Conservation (phyloP, 805 yeast species). For the Candida methanosorbosa region DNA sequence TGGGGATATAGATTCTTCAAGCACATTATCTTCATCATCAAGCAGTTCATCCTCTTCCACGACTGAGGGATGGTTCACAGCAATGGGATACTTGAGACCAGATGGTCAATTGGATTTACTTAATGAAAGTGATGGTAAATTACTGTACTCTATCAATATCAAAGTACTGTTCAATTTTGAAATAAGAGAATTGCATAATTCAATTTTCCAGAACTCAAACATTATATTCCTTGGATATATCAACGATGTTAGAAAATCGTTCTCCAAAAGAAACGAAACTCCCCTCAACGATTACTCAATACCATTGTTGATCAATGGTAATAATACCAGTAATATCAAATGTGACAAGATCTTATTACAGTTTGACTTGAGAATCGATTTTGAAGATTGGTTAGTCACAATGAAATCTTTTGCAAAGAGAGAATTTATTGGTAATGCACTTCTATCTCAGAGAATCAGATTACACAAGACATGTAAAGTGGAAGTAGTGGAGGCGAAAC, state of each 20-base stretch:
- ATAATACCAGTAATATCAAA: neutral
- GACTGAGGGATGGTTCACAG: slow-evolving; percentile 58
- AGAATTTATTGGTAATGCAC: slow-evolving; percentile 31
- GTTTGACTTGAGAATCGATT: slow-evolving; percentile 59
- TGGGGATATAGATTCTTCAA: slow-evolving; percentile 6
- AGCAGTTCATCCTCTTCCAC: neutral
- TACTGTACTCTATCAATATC: slow-evolving; percentile 51
- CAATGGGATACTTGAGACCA: slow-evolving; percentile 61
- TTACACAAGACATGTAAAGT: slow-evolving; percentile 44
- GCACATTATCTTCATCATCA: slow-evolving; percentile 2
- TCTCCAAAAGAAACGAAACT: slow-evolving; percentile 20
- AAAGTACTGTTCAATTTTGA: slow-evolving; percentile 47
- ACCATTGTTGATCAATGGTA: neutral
- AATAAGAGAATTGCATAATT: slow-evolving; percentile 53
- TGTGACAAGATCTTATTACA: slow-evolving; percentile 38
- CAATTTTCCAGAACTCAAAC: slow-evolving; percentile 52
- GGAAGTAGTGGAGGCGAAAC: slow-evolving; percentile 59
- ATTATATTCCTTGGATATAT: slow-evolving; percentile 51
- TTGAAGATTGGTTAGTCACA: slow-evolving; percentile 73
- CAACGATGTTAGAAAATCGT: slow-evolving; percentile 40
- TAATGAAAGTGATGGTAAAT: slow-evolving; percentile 54
- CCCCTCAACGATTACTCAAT: slow-evolving; percentile 3
- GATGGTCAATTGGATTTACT: slow-evolving; percentile 55
- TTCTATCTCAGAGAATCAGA: slow-evolving; percentile 30
- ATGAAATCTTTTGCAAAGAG: slow-evolving; percentile 53